Percentiles rank a stretch among this genome's conserved stretches.
These are phyloP conservation scores for Candida gigantensis DNA, from an alignment of 1,139 yeast genomes.

Conservation along the genomic window DNA sequence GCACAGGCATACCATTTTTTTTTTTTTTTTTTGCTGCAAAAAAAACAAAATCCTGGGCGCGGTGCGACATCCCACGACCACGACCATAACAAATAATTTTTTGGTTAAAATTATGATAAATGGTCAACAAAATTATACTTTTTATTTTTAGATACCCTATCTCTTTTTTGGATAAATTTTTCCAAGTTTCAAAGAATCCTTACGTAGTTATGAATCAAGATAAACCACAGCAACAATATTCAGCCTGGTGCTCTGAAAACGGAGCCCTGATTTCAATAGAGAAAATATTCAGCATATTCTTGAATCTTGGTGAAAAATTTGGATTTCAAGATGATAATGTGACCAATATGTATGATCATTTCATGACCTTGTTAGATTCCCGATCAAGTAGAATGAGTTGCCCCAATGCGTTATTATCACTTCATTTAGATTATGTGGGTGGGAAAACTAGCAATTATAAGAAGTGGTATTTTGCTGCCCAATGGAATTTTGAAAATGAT, in stretches of 20 bases:
- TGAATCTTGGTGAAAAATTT: conserved; percentile 22
- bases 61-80: no score
- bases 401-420: conserved; percentile 31
- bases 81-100: no score
- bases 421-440: conserved; percentile 46
- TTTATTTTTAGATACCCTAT: no score
- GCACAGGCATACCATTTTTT: no score
- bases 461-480: conserved; percentile 44
- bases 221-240: conserved; percentile 16
- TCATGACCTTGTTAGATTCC: conserved; percentile 43
- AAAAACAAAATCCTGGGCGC: no score
- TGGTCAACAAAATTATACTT: no score
- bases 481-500: conserved; percentile 14
- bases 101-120: no score
- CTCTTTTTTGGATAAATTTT: no score
- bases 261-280: conserved; percentile 23
- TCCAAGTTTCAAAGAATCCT: no score
- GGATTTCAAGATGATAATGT: conserved; percentile 42
- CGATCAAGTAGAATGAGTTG: conserved; percentile 42
- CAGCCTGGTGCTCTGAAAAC: conserved; percentile 40
- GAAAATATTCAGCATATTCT: conserved; percentile 24
- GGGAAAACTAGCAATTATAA: conserved; percentile 41
- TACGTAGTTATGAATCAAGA: conserved; percentile 3
- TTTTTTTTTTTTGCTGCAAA: no score
- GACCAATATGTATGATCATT: conserved; percentile 37